Base-by-base conservation (phyloP, 345 rosid species). In the Aethionema arabicum region DNA sequence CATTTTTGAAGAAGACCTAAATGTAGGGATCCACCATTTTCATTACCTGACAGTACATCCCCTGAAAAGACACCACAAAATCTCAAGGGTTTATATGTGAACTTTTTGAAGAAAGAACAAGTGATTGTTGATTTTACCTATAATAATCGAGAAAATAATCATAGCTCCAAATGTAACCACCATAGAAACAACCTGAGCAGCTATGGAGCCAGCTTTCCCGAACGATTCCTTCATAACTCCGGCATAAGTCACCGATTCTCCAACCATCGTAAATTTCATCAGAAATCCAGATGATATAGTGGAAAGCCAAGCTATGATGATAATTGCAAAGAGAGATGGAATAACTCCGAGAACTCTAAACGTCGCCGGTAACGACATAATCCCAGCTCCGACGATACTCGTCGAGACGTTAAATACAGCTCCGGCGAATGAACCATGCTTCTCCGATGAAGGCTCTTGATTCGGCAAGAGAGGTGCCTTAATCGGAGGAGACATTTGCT, bases 351-450 rank as follows among this genome's bases (percentile, higher is more conserved):
- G 77, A 7, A 92, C 96, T 76, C 79, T 89, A 2, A 85, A 46
- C 3, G 98, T 85, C 8, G 91, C 96, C 0, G 98, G 95, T 40
- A 89, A 81, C 4, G 98, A 83, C 98, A 92, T 92, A 32, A 89
- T 92, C 4, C 96, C 96, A 3, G 96, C 95, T 7, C 98, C 96
- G 33, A 92, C 74, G 9, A 85, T 81, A 72, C 81, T 89, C 0
- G 96, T 92, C 1, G 98, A 80, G 33, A 92, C 88, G 47, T 89
- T 92, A 74, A 92, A 92, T 68, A 92, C 86, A 0, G 96, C 96
- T 7, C 98, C 95, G 0, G 80, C 51, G 8, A 89, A 67, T 0
- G 93, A 87, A 0, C 80, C 80, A 13, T 57, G 76, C 54, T 66
- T 76, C 63, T 21, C 69, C 0, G 58, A 58, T 7, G 44, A 30